These are phyloP conservation scores for Diospyros lotus DNA, from an alignment of 148 eudicot genomes.

Conservation along the genomic window DNA sequence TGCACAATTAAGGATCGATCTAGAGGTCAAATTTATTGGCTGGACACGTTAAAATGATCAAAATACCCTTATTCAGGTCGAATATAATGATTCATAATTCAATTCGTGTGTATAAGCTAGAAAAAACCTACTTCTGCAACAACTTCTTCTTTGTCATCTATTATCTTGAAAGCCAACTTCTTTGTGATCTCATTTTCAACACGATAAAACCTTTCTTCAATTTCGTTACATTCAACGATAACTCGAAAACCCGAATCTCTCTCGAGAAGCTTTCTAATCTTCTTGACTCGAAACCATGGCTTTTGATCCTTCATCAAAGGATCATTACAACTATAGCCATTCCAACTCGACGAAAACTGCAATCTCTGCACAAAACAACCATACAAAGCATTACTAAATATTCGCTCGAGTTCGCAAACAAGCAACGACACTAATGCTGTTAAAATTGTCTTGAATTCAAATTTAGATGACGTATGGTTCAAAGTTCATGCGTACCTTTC, in stretches of 20 bases:
- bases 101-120: no score
- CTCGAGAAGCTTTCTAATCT: conserved; percentile 21
- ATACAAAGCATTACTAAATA: no score
- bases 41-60: no score
- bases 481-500: neutral
- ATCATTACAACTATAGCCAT: no score
- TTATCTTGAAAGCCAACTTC: conserved; percentile 22
- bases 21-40: no score
- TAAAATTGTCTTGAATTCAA: no score
- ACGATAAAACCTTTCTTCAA: conserved; percentile 13
- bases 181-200: conserved; percentile 19
- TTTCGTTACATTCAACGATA: conserved; percentile 15
- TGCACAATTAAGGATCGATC: conserved; percentile 8
- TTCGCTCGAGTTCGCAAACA: no score
- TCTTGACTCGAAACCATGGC: conserved; percentile 31
- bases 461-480: neutral
- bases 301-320: neutral
- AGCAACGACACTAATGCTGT: no score
- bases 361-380: no score
- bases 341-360: no score
- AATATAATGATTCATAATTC: no score
- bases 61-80: no score
- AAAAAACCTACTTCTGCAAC: conserved; percentile 33
- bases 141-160: conserved; percentile 26
- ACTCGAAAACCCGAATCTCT: conserved; percentile 16